Percentiles rank a stretch among this genome's conserved stretches.
Conservation (phyloP, 768 basidiomycete species). For the Leccinellum luteum region DNA sequence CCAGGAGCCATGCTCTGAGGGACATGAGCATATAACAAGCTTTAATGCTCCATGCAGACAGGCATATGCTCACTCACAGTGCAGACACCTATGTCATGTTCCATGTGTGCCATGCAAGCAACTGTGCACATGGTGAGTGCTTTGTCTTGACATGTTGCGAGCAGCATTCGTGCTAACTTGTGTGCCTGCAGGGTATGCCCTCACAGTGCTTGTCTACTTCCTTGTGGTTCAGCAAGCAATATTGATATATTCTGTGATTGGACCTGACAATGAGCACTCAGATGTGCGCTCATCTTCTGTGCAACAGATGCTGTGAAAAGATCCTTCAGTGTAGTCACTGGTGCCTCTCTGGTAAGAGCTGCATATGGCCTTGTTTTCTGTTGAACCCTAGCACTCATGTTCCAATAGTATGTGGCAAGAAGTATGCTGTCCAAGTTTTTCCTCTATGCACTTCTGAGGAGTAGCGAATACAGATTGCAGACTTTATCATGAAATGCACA, state of each 20-base stretch:
- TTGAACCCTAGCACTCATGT: background rate
- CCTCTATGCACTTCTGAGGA: constrained; percentile 44
- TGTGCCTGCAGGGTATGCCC: constrained; percentile 44
- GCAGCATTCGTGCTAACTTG: constrained; percentile 1
- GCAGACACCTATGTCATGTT: constrained; percentile 45
- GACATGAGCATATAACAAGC: constrained; percentile 45
- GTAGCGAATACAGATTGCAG: constrained; percentile 46
- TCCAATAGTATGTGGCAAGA: constrained; percentile 62
- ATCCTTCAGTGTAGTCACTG: constrained; percentile 57
- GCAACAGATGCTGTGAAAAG: constrained; percentile 51
- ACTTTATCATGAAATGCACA: constrained; percentile 53
- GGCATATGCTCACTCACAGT: constrained; percentile 51
- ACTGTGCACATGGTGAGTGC: constrained; percentile 51
- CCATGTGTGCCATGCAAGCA: constrained; percentile 65
- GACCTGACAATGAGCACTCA: constrained; percentile 19
- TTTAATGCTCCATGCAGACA: constrained; percentile 54
- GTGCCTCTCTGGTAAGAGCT: constrained; percentile 59
- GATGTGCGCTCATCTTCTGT: constrained; percentile 66
- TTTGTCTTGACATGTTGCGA: background rate
- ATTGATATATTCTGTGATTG: background rate
- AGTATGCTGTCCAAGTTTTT: constrained; percentile 55
- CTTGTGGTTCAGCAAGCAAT: constrained; percentile 63
- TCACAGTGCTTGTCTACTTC: constrained; percentile 55
- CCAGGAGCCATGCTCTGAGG: constrained; percentile 43
- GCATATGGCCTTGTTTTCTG: background rate